phyloP scores from a whole-genome alignment of 2,329 filamentous ascomycete species.

The Xylariaceae sp. region DNA sequence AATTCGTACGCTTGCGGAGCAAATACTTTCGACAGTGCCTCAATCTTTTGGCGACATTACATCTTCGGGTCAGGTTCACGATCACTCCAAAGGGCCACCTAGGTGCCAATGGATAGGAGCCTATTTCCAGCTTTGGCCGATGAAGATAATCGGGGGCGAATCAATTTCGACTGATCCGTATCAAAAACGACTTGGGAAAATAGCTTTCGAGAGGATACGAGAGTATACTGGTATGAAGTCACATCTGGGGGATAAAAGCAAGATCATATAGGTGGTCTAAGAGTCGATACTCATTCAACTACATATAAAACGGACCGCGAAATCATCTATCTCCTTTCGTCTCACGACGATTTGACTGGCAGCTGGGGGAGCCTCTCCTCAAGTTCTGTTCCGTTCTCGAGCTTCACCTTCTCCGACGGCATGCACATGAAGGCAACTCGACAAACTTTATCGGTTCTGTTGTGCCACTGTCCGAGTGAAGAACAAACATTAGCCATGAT shows the following conservation, averaged over 20 bases:
- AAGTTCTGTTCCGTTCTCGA: constrained; percentile 34
- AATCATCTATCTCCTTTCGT: too few relatives aligned
- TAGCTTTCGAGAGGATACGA: constrained; percentile 35
- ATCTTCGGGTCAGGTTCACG: constrained; percentile 17
- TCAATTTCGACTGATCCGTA: constrained; percentile 19
- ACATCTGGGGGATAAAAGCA: constrained; percentile 28
- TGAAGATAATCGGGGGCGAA: constrained; percentile 32
- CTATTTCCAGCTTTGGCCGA: constrained; percentile 38
- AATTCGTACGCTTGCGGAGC: constrained; percentile 30
- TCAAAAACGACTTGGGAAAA: constrained; percentile 28
- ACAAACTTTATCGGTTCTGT: constrained; percentile 35
- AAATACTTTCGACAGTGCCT: constrained; percentile 35
- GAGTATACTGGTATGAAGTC: constrained; percentile 38
- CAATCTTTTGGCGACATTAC: constrained; percentile 36
- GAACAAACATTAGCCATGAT: too few relatives aligned
- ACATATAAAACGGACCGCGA: too few relatives aligned
- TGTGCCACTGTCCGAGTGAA: constrained; percentile 52
- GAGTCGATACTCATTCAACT: too few relatives aligned
- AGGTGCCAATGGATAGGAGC: constrained; percentile 33
- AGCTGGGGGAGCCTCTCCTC: constrained; percentile 30
- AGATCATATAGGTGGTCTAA: constrained; percentile 13
- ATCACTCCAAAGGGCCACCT: constrained; percentile 16
- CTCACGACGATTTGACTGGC: too few relatives aligned
- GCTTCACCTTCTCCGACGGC: constrained; percentile 36
- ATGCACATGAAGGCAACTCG: constrained; percentile 39